phyloP scores from a whole-genome alignment of 2,329 filamentous ascomycete genomes.

The Pseudogymnoascus sp. region DNA sequence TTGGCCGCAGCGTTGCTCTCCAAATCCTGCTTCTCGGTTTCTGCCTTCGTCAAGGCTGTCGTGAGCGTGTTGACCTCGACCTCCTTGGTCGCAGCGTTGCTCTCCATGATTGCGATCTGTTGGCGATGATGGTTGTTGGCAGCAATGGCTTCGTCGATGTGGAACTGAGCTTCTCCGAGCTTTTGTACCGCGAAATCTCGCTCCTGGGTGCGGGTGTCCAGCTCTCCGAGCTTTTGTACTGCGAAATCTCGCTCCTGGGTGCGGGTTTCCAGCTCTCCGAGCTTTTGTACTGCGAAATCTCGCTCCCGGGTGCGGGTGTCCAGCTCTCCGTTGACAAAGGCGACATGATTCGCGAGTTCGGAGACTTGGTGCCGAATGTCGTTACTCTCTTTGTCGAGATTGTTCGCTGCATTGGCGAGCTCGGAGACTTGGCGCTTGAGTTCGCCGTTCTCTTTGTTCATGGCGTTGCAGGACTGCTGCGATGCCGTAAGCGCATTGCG shows the following conservation, averaged over 20 bases:
- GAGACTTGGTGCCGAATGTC: background rate
- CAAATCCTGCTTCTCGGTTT: background rate
- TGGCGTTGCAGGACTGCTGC: background rate
- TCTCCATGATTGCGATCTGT: background rate
- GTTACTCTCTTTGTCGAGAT: background rate
- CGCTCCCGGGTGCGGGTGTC: background rate
- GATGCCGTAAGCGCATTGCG: background rate
- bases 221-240: background rate
- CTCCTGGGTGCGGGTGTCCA: background rate
- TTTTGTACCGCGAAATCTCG: background rate
- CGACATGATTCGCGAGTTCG: background rate
- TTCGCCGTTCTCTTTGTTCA: background rate
- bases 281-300: background rate
- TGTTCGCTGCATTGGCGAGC: background rate
- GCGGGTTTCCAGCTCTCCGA: background rate
- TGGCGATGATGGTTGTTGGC: background rate
- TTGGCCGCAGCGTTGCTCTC: too few relatives aligned
- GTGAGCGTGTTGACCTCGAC: background rate
- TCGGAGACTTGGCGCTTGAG: background rate
- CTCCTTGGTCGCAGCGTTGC: background rate
- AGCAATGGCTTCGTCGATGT: background rate
- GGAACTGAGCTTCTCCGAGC: background rate
- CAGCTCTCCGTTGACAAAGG: conserved; percentile 1
- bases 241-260: background rate
- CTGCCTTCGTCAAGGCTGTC: background rate